These are phyloP conservation scores for Ophiosphaerella narmari DNA, from an alignment of 2,329 filamentous ascomycete genomes.

Conservation along the genomic window DNA sequence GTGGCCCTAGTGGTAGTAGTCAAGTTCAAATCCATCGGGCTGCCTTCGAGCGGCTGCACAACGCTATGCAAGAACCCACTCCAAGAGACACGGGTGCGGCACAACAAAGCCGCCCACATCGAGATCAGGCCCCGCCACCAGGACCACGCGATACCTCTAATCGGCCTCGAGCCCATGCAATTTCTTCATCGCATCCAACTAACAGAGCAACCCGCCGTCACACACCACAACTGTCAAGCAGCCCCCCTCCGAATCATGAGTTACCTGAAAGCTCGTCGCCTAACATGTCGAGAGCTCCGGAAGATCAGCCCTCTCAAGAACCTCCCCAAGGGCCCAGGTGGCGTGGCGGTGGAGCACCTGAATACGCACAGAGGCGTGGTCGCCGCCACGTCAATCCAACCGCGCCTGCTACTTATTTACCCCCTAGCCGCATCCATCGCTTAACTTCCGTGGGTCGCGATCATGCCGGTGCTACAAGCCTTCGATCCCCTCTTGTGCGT, in stretches of 20 bases:
- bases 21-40: constrained; percentile 21
- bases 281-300: not conserved
- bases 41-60: constrained; percentile 21
- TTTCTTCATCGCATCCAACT: not conserved
- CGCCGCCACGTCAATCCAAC: not conserved
- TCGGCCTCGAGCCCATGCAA: constrained; percentile 6
- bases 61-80: constrained; percentile 6
- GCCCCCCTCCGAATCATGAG: constrained; percentile 2
- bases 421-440: not conserved
- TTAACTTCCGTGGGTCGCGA: constrained; percentile 5
- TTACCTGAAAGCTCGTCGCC: not conserved
- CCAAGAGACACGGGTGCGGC: not conserved
- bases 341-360: not conserved
- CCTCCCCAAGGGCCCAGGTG: constrained; percentile 9
- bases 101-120: constrained; percentile 5
- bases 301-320: constrained; percentile 6
- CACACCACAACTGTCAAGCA: constrained; percentile 11
- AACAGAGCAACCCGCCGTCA: not conserved
- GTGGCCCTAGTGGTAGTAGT: constrained; percentile 1
- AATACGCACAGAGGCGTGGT: constrained; percentile 1
- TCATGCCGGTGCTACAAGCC: constrained; percentile 16
- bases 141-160: constrained; percentile 17
- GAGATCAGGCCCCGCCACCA: constrained; percentile 14
- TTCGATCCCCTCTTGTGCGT: constrained; percentile 9
- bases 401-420: not conserved